These are phyloP conservation scores for Fusarium piperis DNA, from an alignment of 2,329 filamentous ascomycete genomes.

Conservation along the genomic window DNA sequence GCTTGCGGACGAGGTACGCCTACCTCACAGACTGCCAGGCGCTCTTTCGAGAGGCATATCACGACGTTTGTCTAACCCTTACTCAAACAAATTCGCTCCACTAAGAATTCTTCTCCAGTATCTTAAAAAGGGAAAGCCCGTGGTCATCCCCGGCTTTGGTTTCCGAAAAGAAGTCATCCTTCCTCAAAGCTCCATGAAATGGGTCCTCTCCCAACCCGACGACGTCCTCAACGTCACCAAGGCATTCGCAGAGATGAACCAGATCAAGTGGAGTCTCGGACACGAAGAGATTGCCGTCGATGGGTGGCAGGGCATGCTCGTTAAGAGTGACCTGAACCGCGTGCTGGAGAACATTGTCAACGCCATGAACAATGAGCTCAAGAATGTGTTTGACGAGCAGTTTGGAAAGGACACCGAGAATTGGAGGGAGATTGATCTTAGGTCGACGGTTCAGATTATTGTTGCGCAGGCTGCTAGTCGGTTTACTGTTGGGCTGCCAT, in stretches of 20 bases:
- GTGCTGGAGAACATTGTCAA: constrained; percentile 48
- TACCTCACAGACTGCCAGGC: constrained; percentile 46
- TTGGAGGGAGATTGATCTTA: constrained; percentile 49
- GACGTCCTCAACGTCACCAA: constrained; percentile 45
- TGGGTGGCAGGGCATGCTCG: constrained; percentile 48
- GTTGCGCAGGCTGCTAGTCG: constrained; percentile 45
- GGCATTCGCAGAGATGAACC: constrained; percentile 52
- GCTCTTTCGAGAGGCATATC: constrained; percentile 45
- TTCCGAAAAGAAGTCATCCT: constrained; percentile 54
- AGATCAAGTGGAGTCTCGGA: constrained; percentile 51
- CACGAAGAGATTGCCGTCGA: constrained; percentile 47
- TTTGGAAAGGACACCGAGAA: constrained; percentile 47
- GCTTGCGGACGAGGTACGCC: constrained; percentile 40
- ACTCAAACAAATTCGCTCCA: too few relatives aligned
- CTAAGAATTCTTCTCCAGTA: constrained; percentile 43
- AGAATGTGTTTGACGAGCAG: constrained; percentile 46
- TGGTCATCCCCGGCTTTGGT: constrained; percentile 53
- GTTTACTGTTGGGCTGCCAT: constrained; percentile 46
- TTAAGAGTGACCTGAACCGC: constrained; percentile 50
- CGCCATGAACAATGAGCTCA: constrained; percentile 49
- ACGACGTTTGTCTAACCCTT: constrained; percentile 29
- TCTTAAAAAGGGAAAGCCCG: constrained; percentile 52
- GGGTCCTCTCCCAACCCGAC: constrained; percentile 53
- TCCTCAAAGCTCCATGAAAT: constrained; percentile 52
- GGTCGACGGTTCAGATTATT: constrained; percentile 40